Evolutionary conservation across 805 yeast genomes (phyloP).

Genomic region (Lipomyces kockii): DNA sequence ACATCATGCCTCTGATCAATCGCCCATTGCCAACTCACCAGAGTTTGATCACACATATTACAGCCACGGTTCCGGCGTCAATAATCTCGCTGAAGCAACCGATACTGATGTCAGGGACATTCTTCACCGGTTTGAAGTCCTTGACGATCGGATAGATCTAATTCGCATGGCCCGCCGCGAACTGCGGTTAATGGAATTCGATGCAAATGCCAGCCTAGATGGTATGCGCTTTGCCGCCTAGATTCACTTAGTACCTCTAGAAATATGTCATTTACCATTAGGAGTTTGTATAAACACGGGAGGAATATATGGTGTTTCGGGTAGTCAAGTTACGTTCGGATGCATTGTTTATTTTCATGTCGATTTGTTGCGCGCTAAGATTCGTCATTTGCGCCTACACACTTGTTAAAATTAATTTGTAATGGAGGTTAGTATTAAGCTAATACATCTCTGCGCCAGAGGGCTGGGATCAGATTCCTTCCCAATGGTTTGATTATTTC

Average conservation of each 20-base stretch:
- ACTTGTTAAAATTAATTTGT: too few species aligned
- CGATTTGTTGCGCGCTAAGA: too few species aligned
- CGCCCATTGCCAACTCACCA: neutral
- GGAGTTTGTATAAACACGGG: neutral
- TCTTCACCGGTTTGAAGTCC: conserved; percentile 17
- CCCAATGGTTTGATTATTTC: too few species aligned
- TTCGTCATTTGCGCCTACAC: too few species aligned
- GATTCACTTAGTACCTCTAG: neutral
- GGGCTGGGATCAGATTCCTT: too few species aligned
- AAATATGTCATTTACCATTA: neutral
- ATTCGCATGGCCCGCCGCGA: conserved; percentile 27
- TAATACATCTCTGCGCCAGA: too few species aligned
- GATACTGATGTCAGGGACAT: conserved; percentile 21
- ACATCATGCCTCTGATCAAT: neutral
- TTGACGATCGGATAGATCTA: conserved; percentile 27
- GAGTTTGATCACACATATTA: neutral
- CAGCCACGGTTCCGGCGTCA: neutral
- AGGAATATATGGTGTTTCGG: neutral
- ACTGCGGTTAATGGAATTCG: conserved; percentile 22
- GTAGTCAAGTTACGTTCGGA: neutral
- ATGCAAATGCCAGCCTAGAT: conserved; percentile 16
- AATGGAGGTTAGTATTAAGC: too few species aligned
- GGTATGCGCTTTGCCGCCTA: conserved; percentile 10
- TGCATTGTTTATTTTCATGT: neutral
- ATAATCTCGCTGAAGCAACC: neutral